A percentile compares a stretch with the other conserved stretches of the same genome.
Conservation (phyloP, 352 stramenopile genomes). For the Globisporangium alternatum region DNA sequence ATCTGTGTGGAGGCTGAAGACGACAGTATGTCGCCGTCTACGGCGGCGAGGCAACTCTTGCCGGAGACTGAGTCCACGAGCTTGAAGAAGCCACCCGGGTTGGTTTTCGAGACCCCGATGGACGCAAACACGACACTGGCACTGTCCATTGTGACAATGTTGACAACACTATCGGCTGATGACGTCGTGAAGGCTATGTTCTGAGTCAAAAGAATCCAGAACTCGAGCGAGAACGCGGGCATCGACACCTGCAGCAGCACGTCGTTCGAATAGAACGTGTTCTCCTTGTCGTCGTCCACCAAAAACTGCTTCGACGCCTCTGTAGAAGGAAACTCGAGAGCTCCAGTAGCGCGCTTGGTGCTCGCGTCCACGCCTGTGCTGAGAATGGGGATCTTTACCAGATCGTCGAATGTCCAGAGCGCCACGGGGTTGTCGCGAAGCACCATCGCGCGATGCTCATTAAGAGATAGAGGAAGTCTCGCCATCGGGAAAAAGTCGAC, state of each 20-base stretch:
- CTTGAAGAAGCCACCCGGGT: constrained; percentile 20
- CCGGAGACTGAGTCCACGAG: constrained; percentile 22
- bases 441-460: constrained; percentile 49
- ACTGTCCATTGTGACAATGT: constrained; percentile 12
- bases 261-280: constrained; percentile 52
- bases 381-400: constrained; percentile 24
- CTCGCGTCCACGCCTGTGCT: not conserved
- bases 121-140: constrained; percentile 9
- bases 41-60: constrained; percentile 15
- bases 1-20: not conserved
- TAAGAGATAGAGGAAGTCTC: constrained; percentile 42
- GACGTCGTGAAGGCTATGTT: not conserved
- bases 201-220: constrained; percentile 39
- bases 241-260: constrained; percentile 43
- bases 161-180: constrained; percentile 5
- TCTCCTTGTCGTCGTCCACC: constrained; percentile 44
- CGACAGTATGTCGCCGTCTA: not conserved
- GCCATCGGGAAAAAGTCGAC: constrained; percentile 31
- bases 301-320: constrained; percentile 21
- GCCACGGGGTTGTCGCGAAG: constrained; percentile 61
- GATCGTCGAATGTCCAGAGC: constrained; percentile 56
- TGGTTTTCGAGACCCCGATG: constrained; percentile 1
- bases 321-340: constrained; percentile 12
- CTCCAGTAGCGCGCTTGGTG: constrained; percentile 7
- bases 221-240: constrained; percentile 61